Base-by-base conservation (phyloP, 2,329 filamentous ascomycete species). In the Penicillium sp. region DNA sequence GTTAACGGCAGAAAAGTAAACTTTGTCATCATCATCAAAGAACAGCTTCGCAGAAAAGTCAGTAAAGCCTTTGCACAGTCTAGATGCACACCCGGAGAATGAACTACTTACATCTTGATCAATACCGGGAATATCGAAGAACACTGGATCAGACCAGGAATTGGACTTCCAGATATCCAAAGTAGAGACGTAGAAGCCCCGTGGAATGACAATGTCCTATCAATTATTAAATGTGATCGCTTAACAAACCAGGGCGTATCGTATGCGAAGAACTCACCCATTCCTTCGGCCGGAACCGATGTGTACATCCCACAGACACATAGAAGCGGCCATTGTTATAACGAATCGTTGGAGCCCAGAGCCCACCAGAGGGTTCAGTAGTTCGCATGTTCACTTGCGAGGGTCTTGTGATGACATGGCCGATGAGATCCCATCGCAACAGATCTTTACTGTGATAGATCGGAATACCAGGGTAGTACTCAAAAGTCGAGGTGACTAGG, bases 401-500 rank as follows among this genome's bases (percentile, higher is more conserved):
- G 21, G 55, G 53, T 6, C 66, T 60, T 23, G 60, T 67, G 25
- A 70, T 56, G 5, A 65, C 62, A 55, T 67, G 68, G 4, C 56
- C 56, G 26, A 69, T 57, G 10, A 75, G 67, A 2, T 66, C 63
- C 74, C 74, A 77, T 39, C 71, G 71, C 13, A 70, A 62, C 25
- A 78, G 63, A 54, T 78, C 75, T 27, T 72, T 81, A 9, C 81
- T 84, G n/a, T 82, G 77, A 62, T 86, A 84, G 57, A 87, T 82
- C 35, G 83, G 81, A 16, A 82, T 80, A 13, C 83, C 83, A 0
- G 84, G 84, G 57, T 82, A 86, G 68, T 78, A 83, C 65, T 86
- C 83, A 53, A 87, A 87, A 0, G 83, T 83, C 0, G 84, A 86
- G 10, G 82, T 86, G 44, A 80, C 81, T 23, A 87, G 77, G 66